phyloP scores from a whole-genome alignment of 495 filamentous ascomycete genomes.

The Annulohypoxylon moriforme region DNA sequence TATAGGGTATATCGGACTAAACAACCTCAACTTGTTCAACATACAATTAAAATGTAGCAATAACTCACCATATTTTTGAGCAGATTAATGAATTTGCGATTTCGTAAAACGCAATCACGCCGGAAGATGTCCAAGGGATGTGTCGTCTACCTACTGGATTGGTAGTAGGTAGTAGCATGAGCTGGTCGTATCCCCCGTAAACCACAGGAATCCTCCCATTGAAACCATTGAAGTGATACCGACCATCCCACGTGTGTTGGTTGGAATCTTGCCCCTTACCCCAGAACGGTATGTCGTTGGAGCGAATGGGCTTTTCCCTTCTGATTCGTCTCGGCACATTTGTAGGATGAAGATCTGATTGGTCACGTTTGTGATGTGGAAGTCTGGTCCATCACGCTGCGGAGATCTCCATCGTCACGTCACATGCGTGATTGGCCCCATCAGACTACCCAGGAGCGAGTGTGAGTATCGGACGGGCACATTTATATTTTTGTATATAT shows the following conservation, averaged over 20 bases:
- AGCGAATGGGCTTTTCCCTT: neutral
- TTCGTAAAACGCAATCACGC: neutral
- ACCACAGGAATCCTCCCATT: neutral
- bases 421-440: slow-evolving; percentile 25
- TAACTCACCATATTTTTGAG: neutral
- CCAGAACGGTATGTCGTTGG: slow-evolving; percentile 15
- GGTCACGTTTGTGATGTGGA: slow-evolving; percentile 33
- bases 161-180: too few relatives aligned
- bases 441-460: slow-evolving; percentile 17
- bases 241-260: neutral
- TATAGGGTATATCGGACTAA: neutral
- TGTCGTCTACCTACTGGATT: too few relatives aligned
- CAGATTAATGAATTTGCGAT: neutral
- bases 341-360: slow-evolving; percentile 13
- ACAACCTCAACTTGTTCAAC: neutral
- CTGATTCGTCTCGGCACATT: slow-evolving; percentile 8
- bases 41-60: neutral
- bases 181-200: neutral
- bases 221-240: neutral
- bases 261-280: neutral
- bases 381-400: slow-evolving; percentile 32
- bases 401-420: slow-evolving; percentile 33
- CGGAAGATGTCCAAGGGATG: neutral
- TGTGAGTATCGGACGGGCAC: neutral
- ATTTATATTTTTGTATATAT: slow-evolving; percentile 22